Evolutionary conservation across 192 early-diverging fungal species (phyloP), one percentile per base, ranked within the genome.

Genomic region (Rhizophlyctis rosea): DNA sequence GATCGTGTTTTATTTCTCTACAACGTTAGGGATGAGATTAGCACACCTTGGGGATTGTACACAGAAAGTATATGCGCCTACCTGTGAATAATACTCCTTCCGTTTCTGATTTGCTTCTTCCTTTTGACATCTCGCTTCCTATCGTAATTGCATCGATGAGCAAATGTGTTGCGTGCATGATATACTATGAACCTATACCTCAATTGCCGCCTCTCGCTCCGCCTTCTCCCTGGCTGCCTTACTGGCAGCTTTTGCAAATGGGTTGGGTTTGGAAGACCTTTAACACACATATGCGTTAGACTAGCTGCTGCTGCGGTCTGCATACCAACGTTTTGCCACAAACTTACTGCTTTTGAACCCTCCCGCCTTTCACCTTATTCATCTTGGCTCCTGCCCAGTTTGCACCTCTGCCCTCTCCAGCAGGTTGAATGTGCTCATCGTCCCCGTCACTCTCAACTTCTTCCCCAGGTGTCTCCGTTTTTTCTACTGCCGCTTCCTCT

Each of bases 191-290:
- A 59, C 57, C 29, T 36, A 34, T 49, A 48, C 64, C 31, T 47
- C 64, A 27, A 56, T 21, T 31, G 61, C 59, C 11, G 53, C 65
- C 27, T 68, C 34, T 28, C 59, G 59, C 24, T 52, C 67, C 13
- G 32, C 34, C 44, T 68, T 68, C 3, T 25, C 16, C 16, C 47
- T 28, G 29, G 31, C 59, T 4, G 67, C 67, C 18, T 47, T 47
- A 4, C 18, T 27, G 11, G 54, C 36, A 4, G 33, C 7, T 50
- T 68, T 68, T 29, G 51, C 59, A 32, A 47, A 68, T 34, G 67
- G 67, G 59, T 68, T 62, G 47, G 59, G 51, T 62, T 62, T 61
- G 35, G 23, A 29, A 25, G 63, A 33, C 47, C 59, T 61, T 7
- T n/a, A n/a, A n/a, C n/a, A n/a, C n/a, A 58, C 18, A 18, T 44